Evolutionary conservation across 2,329 filamentous ascomycete species (phyloP).

Genomic region (Teratosphaeria pseudoeucalypti): DNA sequence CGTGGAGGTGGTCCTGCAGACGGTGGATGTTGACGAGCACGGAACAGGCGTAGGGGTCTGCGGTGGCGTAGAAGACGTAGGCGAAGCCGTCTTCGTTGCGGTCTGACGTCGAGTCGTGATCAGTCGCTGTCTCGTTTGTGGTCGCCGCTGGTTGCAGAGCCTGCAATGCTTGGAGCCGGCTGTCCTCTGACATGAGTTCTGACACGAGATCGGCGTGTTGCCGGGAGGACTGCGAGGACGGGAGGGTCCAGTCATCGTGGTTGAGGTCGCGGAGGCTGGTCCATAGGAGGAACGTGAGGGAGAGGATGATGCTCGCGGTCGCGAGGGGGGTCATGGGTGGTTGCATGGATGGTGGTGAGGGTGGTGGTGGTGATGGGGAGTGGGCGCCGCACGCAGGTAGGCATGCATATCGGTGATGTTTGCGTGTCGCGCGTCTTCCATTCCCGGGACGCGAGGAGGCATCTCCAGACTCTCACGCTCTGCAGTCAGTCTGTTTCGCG

Average conservation of each 20-base stretch:
- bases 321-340: background rate
- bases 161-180: background rate
- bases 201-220: background rate
- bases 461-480: background rate
- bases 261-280: background rate
- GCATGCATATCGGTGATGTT: background rate
- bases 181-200: background rate
- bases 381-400: no score
- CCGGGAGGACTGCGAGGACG: background rate
- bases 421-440: background rate
- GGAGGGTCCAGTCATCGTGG: background rate
- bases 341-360: background rate
- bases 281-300: background rate
- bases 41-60: slow-evolving; percentile 19
- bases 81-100: slow-evolving; percentile 7
- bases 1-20: slow-evolving; percentile 10
- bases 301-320: background rate
- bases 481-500: background rate
- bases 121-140: background rate
- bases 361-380: background rate
- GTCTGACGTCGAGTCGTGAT: background rate
- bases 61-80: slow-evolving; percentile 23
- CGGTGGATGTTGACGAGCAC: slow-evolving; percentile 21
- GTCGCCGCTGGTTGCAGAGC: background rate
- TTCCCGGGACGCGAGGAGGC: background rate